Base-by-base conservation (phyloP, 495 filamentous ascomycete species). In the Xylaria sp. region DNA sequence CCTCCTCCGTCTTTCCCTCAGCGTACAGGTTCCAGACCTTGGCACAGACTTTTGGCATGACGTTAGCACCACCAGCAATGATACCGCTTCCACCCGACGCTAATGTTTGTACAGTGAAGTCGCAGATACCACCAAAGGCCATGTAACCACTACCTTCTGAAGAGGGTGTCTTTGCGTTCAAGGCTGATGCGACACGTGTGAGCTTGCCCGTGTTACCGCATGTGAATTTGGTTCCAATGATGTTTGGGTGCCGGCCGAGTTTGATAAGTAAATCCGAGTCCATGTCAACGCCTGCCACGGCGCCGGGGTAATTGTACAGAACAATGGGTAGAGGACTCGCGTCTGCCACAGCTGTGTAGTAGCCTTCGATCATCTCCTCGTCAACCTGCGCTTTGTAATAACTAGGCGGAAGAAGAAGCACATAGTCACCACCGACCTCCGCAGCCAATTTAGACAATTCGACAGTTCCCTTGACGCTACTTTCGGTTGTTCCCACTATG, bases 241-340 rank as follows among this genome's bases (percentile, higher is more conserved):
- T 91, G 79, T 97, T 97, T 61, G 91, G 90, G 78, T 97, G 93
- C 72, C 90, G 81, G 26, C 92, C 93, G 52, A 97, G 88, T 76
- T 86, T 88, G 79, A 96, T 93, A 72, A 97, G 88, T 61, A 96
- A 87, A 77, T 97, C 93, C 43, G 90, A 93, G 85, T 95, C 93
- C 91, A 97, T 93, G 78, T 97, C 93, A 75, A 97, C 93, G 35
- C 93, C 93, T n/a, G 92, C 89, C 6, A 97, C 93, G 44, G 93
- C 93, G 44, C 93, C 93, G 1, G 93, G 93, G 82, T 97, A 97
- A 85, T 97, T 97, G 85, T 97, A 96, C 15, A 97, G 84, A 67
- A 95, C 88, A n/a, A 97, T 82, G 3, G 93, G 92, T 19, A 97
- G 79, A 8, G 93, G 93, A 29, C 89, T 91, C 14, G 74, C 84